A percentile compares a stretch with the other conserved stretches of the same genome.
Evolutionary conservation across 768 basidiomycete species (phyloP).

Genomic region (Roridomyces roridus): DNA sequence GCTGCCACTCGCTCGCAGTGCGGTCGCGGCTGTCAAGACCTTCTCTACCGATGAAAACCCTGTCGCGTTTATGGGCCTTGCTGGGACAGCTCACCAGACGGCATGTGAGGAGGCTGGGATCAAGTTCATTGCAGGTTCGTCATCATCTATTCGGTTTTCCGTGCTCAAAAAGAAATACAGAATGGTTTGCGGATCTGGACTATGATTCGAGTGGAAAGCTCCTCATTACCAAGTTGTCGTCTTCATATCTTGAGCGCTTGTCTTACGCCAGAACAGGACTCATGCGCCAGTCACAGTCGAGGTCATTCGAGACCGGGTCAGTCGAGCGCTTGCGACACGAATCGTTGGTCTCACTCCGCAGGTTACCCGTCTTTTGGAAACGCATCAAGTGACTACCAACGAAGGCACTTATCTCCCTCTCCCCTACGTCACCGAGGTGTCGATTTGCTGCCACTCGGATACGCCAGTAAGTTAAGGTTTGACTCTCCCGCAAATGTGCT

Average conservation of each 20-base stretch:
- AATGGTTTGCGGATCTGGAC: slow-evolving; percentile 73
- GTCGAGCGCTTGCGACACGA: slow-evolving; percentile 1
- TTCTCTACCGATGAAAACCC: slow-evolving; percentile 44
- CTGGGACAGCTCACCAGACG: slow-evolving; percentile 65
- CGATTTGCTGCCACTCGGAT: slow-evolving; percentile 72
- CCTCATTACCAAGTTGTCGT: slow-evolving; percentile 59
- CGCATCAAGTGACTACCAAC: slow-evolving; percentile 55
- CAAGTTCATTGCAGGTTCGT: slow-evolving; percentile 64
- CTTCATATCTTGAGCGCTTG: background rate
- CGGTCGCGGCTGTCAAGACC: slow-evolving; percentile 57
- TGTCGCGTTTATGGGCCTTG: slow-evolving; percentile 67
- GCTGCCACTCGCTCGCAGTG: slow-evolving; percentile 59
- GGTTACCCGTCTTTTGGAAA: slow-evolving; percentile 50
- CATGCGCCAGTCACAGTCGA: slow-evolving; percentile 54
- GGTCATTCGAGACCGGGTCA: slow-evolving; percentile 50
- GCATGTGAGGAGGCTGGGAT: slow-evolving; percentile 61
- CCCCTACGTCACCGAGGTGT: slow-evolving; percentile 53
- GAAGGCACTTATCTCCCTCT: slow-evolving; percentile 48
- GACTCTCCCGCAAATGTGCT: background rate
- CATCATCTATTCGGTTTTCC: background rate
- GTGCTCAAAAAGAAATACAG: slow-evolving; percentile 33
- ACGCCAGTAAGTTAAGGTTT: slow-evolving; percentile 52
- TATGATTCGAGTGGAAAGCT: slow-evolving; percentile 63
- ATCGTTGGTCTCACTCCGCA: slow-evolving; percentile 23
- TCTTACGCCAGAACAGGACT: slow-evolving; percentile 41